Conservation (phyloP, 257 asterid species). For the Jaltomata sinuosa region DNA sequence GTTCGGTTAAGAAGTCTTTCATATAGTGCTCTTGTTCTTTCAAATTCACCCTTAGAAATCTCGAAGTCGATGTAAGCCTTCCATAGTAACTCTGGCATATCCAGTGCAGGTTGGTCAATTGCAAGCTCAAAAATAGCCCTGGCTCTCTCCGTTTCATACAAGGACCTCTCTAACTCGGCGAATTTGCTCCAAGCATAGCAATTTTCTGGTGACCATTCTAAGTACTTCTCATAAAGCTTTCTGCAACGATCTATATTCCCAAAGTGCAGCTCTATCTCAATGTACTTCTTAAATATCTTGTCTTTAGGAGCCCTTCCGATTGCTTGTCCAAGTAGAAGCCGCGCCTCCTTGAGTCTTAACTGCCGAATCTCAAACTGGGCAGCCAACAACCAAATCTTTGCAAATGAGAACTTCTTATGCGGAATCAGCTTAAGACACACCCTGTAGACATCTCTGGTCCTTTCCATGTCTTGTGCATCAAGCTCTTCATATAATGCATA, state of each 20-base stretch:
- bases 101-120: neutral
- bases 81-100: neutral
- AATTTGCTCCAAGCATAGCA: neutral
- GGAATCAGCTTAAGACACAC: neutral
- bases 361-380: neutral
- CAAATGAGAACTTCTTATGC: neutral
- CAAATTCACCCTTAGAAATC: neutral
- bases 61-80: neutral
- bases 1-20: neutral
- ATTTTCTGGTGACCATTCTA: neutral
- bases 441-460: neutral
- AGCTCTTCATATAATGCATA: neutral
- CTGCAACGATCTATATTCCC: neutral
- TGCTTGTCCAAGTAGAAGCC: neutral
- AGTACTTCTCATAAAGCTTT: neutral
- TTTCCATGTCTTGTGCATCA: neutral
- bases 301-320: neutral
- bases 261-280: neutral
- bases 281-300: neutral
- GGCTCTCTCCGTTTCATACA: neutral
- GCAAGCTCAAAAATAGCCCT: neutral
- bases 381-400: neutral
- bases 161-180: neutral
- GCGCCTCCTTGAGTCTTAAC: neutral
- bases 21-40: neutral